phyloP scores from a whole-genome alignment of 345 rosid species.

The Brassica carinata region DNA sequence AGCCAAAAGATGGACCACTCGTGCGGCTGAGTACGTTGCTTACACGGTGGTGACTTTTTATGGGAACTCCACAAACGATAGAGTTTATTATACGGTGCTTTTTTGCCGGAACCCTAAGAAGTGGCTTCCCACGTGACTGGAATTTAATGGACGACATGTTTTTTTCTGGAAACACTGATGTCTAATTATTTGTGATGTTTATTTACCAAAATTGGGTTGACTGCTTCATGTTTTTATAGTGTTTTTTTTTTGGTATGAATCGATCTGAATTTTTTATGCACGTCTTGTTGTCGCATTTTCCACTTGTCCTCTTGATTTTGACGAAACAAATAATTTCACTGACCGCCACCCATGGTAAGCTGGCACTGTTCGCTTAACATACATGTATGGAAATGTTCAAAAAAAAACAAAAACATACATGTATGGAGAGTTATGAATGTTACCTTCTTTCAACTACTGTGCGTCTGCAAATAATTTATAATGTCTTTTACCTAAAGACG shows the following conservation, averaged over 20 bases:
- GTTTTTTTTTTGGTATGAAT: neutral
- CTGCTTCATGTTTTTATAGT: slow-evolving; percentile 3
- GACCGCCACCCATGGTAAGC: too few species aligned
- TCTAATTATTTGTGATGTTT: neutral
- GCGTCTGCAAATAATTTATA: too few species aligned
- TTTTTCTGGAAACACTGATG: neutral
- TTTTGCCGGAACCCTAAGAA: slow-evolving; percentile 9
- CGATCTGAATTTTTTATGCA: neutral
- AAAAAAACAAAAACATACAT: too few species aligned
- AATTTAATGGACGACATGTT: slow-evolving; percentile 30
- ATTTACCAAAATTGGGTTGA: neutral
- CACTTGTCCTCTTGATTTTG: neutral
- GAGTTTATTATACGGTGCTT: slow-evolving; percentile 6
- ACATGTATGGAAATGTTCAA: too few species aligned
- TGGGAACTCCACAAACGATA: slow-evolving; percentile 6
- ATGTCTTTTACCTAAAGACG: too few species aligned
- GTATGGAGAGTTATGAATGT: too few species aligned
- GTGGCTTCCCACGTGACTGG: neutral
- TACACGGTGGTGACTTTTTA: slow-evolving; percentile 3
- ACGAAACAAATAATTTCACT: too few species aligned
- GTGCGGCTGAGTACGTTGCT: neutral
- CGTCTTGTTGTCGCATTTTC: neutral
- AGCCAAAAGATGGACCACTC: neutral
- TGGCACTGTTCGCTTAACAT: too few species aligned
- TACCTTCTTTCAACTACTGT: too few species aligned